Base-by-base conservation (phyloP, 441 rosid species). In the Eutrema salsugineum region DNA sequence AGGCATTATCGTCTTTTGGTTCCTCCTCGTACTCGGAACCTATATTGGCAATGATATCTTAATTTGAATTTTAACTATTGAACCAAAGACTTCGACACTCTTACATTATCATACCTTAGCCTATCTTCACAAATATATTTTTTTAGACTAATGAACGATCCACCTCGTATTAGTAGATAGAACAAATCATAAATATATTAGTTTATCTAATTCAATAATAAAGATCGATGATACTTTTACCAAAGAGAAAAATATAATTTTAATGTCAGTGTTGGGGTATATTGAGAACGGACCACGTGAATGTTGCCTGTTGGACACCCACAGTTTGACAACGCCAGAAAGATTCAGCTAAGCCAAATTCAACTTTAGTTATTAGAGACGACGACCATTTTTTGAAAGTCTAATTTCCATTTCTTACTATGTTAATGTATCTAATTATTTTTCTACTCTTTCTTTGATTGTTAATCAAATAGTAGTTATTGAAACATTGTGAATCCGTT, bases 301-400 rank as follows among this genome's bases (percentile, higher is more conserved):
- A 14, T 50, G 22, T 48, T 64, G 66, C 48, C 58, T 36, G 73
- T 69, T 47, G 66, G 49, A 19, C 58, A 36, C 49, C n/a, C 57
- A 47, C 58, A 57, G 57, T 57, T 68, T n/a, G 65, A 68, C 73
- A 22, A 11, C 66, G 48, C 48, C 73, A 69, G 57, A 46, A 35
- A 58, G 57, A 58, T 69, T 48, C 55, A 63, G 56, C 56, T 19
- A 17, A 47, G 44, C 33, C n/a, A 14, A 47, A 47, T 19, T 47
- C 33, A 63, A 63, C 17, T 11, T 11, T 63, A 7, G 47, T 62
- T 44, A 44, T 44, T 63, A 63, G 17, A 30, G 40, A 32, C 42
- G 28, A 17, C 30, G 68, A 63, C 30, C 5, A 7, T 46, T 30
- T 17, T 16, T 11, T 10, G 3, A 10, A 36, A 6, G 27, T 17